Evolutionary conservation across 345 rosid genomes (phyloP), one percentile per base, ranked within the genome.

Genomic region (Gynandropsis gynandra): DNA sequence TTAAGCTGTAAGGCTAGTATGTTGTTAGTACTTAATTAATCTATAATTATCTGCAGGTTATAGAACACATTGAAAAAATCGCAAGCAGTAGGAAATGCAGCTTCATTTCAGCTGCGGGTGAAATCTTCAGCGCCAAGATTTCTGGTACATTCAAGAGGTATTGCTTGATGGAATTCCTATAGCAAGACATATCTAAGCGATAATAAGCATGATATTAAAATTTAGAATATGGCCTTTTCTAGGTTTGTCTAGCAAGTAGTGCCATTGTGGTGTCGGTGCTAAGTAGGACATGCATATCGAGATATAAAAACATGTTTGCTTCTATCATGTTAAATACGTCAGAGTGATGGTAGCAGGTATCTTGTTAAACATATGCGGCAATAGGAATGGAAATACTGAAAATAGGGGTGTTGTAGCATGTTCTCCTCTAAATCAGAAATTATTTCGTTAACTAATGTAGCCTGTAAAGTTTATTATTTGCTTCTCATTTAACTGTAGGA

Each of bases 121-220:
- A 87, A 66, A 80, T 87, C 61, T 90, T 90, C 75, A 61, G 48
- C 44, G 95, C 98, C 63, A 90, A 90, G 78, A 71, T 87, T 69
- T 90, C 98, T 38, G 98, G 98, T 61, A 84, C 96, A 73, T 84
- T 87, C 70, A 84, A 82, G 77, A 90, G 96, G 98, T 90, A 73
- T 54, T 68, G 34, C 51, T 47, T 43, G 44, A 63, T 34, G 56
- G 20, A 18, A 56, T 64, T 32, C 16, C 69, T 52, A 38, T 11
- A 24, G 18, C 36, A 35, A 33, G 36, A 42, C 50, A 21, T 46
- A 42, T 32, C 47, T 36, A 7, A 18, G 2, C 0, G 53, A 54
- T 1, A 10, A 18, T 31, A 31, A 45, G 21, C 38, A 36, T 44
- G 44, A 15, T 5, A 37, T 51, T 8, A 4, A 9, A 36, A 46